These are phyloP conservation scores for Globisporangium lucens DNA, from an alignment of 352 stramenopile genomes.

Conservation along the genomic window DNA sequence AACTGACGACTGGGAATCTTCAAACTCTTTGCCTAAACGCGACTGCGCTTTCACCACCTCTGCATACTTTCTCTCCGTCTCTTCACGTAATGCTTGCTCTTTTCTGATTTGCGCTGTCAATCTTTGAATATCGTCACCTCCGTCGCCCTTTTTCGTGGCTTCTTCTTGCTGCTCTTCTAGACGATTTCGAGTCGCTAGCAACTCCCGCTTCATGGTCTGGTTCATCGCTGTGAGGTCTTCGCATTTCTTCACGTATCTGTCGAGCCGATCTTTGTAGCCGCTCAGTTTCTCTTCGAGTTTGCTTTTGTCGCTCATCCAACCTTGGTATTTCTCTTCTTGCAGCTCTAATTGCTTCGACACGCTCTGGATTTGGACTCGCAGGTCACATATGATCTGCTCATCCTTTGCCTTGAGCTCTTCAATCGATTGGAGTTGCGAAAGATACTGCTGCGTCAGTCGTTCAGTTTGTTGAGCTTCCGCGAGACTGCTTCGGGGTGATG, in stretches of 20 bases:
- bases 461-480: constrained; percentile 12
- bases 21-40: constrained; percentile 23
- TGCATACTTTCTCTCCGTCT: constrained; percentile 16
- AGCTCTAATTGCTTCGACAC: constrained; percentile 17
- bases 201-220: constrained; percentile 33
- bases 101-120: constrained; percentile 5
- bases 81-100: constrained; percentile 10
- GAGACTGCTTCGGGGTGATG: background rate
- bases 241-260: constrained; percentile 24
- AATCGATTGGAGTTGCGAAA: constrained; percentile 26
- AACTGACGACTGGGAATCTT: constrained; percentile 26
- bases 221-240: constrained; percentile 26
- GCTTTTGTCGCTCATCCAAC: constrained; percentile 17
- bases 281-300: constrained; percentile 23
- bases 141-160: constrained; percentile 4
- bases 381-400: constrained; percentile 20
- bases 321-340: constrained; percentile 27
- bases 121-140: constrained; percentile 23
- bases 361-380: constrained; percentile 13
- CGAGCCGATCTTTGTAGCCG: constrained; percentile 22
- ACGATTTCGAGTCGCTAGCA: constrained; percentile 19
- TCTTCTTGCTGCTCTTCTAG: constrained; percentile 14
- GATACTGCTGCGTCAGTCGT: constrained; percentile 7
- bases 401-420: constrained; percentile 32
- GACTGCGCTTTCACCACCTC: constrained; percentile 4